Evolutionary conservation across 106 monocot genomes (phyloP), one percentile per base, ranked within the genome.

Genomic region (Dendrobium catenatum): DNA sequence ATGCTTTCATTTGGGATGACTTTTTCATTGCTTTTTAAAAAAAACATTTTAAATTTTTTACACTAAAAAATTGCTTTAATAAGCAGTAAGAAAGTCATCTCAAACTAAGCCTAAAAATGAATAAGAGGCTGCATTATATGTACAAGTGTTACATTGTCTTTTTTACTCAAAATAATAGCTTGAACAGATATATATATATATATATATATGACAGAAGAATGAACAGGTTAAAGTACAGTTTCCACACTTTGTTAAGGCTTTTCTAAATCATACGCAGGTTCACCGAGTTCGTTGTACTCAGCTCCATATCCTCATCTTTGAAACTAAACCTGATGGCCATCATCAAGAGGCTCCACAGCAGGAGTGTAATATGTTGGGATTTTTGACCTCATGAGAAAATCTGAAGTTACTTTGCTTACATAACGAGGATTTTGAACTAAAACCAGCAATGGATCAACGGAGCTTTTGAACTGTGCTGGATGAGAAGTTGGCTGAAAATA

Each of bases 361-460:
- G 68, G 9, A 80, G 46, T 2, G 17, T 73, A 40, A 33, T 48
- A 42, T 73, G 68, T 9, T 72, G 81, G 41, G 6, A 22, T 24
- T 47, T 55, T 79, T 70, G 44, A 37, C 29, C 55, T 80, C 11
- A 18, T 40, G 19, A 76, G 77, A 75, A 42, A 4, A 68, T 86
- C 82, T 64, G 83, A 55, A 67, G 55, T 46, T n/a, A 46, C 11
- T 46, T 73, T 79, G 42, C 68, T 82, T 24, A 70, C 79, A 51
- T 84, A 17, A 31, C 80, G 79, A 79, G 96, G 96, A 51, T 97
- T 87, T 73, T 92, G 94, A 85, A 97, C 89, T 84, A 97, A 81
- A 42, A 94, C 85, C 59, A 97, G 54, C 72, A 91, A 68, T 11
- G 89, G 84, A 78, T 84, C 77, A 6, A 43, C 73, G 22, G 82